phyloP scores from a whole-genome alignment of 257 asterid species.

The Schizonepeta tenuifolia region DNA sequence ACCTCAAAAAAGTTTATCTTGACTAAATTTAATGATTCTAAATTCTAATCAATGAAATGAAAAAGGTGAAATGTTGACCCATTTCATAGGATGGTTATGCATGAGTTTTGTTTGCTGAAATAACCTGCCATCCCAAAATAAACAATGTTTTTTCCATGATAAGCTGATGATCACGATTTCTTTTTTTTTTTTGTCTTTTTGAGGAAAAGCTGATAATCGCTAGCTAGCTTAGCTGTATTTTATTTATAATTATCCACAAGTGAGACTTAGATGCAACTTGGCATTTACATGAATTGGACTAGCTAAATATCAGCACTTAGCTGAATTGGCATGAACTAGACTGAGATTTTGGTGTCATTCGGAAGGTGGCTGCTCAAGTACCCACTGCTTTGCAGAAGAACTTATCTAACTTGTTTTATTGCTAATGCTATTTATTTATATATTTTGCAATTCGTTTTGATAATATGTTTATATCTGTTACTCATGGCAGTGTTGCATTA shows the following conservation, averaged over 20 bases:
- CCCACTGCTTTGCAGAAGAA: neutral
- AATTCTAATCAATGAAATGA: neutral
- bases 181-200: no score
- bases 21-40: neutral
- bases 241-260: no score
- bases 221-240: no score
- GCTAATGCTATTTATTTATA: neutral
- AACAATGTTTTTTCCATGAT: no score
- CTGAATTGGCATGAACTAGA: neutral
- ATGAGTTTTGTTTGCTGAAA: no score
- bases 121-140: no score
- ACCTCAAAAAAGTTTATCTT: neutral
- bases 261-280: neutral
- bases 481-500: conserved; percentile 67
- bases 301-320: neutral
- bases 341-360: neutral
- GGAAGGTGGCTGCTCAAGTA: neutral
- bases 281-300: neutral
- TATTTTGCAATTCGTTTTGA: neutral
- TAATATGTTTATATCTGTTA: conserved; percentile 6
- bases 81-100: no score
- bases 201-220: no score
- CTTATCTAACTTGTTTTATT: neutral
- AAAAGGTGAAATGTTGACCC: no score
- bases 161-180: no score